Evolutionary conservation across 1,139 yeast species (phyloP).

Genomic region (Saccharomyces hybrid): DNA sequence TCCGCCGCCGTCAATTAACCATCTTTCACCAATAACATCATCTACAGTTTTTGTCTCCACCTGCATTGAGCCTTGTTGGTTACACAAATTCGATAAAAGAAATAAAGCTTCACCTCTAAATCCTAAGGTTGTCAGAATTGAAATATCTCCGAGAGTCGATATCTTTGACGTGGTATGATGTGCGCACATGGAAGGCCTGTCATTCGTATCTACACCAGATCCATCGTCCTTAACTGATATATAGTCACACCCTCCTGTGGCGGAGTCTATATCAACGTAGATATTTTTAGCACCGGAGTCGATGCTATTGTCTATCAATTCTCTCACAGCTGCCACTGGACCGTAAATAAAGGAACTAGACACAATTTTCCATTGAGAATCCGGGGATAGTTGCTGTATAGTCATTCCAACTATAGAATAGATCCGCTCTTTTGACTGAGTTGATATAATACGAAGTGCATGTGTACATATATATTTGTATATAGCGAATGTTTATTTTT

Average conservation of each 20-base stretch:
- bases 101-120: slow-evolving; percentile 68
- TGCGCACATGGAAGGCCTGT: slow-evolving; percentile 44
- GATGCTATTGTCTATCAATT: slow-evolving; percentile 60
- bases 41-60: slow-evolving; percentile 31
- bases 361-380: slow-evolving; percentile 12
- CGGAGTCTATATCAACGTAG: slow-evolving; percentile 48
- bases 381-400: slow-evolving; percentile 8
- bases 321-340: slow-evolving; percentile 46
- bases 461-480: not conserved
- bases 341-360: slow-evolving; percentile 26
- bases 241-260: slow-evolving; percentile 46
- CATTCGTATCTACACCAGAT: slow-evolving; percentile 44
- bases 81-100: slow-evolving; percentile 43
- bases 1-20: slow-evolving; percentile 35
- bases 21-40: slow-evolving; percentile 33
- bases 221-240: slow-evolving; percentile 64
- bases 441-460: not conserved
- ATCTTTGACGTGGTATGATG: slow-evolving; percentile 60
- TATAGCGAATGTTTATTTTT: not conserved
- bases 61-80: slow-evolving; percentile 27
- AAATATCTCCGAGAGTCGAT: slow-evolving; percentile 37
- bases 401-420: slow-evolving; percentile 6
- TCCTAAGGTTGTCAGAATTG: slow-evolving; percentile 44
- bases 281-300: slow-evolving; percentile 55
- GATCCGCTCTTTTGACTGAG: not conserved